These are phyloP conservation scores for Smithsoniella earleae DNA, from an alignment of 163 green algal species.

Conservation along the genomic window DNA sequence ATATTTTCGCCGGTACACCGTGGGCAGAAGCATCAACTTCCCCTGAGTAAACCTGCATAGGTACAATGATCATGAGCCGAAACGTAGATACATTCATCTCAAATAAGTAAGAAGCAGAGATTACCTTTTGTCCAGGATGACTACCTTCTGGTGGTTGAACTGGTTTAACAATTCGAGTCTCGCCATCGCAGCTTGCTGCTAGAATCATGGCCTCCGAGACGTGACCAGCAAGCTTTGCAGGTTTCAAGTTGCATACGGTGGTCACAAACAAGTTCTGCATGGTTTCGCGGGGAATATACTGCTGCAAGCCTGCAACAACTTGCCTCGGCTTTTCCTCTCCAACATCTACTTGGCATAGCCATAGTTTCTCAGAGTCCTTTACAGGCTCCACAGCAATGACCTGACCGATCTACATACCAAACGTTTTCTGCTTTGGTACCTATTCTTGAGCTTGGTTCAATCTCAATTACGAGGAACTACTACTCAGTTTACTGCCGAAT, in stretches of 20 bases:
- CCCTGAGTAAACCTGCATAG: no score
- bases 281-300: background rate
- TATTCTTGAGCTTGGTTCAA: no score
- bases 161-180: background rate
- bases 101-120: no score
- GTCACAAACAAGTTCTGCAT: background rate
- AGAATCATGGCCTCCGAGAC: conserved; percentile 27
- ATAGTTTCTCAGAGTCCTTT: conserved; percentile 22
- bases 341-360: conserved; percentile 19
- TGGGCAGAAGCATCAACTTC: no score
- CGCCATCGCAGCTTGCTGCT: background rate
- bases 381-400: background rate
- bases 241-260: conserved; percentile 16
- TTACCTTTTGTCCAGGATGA: conserved; percentile 7
- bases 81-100: no score
- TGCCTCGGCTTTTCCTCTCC: background rate
- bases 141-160: background rate
- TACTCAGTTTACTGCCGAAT: no score
- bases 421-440: no score
- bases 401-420: no score
- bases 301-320: conserved; percentile 14
- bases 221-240: conserved; percentile 21
- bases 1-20: no score
- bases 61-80: no score
- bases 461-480: no score